Evolutionary conservation across 768 basidiomycete species (phyloP).

Genomic region (Boletales sp.): DNA sequence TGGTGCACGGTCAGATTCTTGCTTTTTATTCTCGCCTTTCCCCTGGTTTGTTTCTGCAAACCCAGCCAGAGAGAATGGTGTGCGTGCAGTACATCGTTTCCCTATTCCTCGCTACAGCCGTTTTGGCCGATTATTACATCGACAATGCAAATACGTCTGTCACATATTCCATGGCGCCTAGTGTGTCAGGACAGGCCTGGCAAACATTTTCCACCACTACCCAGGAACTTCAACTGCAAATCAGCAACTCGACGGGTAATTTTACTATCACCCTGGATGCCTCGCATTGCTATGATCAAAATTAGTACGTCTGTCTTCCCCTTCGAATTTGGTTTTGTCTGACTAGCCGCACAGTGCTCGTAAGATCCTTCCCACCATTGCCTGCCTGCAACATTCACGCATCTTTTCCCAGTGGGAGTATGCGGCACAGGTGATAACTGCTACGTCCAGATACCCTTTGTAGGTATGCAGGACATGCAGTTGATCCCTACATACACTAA

Average conservation of each 20-base stretch:
- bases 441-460: slow-evolving; percentile 18
- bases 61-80: slow-evolving; percentile 2
- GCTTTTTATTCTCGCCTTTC: background rate
- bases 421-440: slow-evolving; percentile 15
- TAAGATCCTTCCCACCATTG: slow-evolving; percentile 3
- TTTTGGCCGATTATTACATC: slow-evolving; percentile 19
- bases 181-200: slow-evolving; percentile 11
- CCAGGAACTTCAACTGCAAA: background rate
- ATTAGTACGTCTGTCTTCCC: slow-evolving; percentile 19
- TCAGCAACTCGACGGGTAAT: slow-evolving; percentile 19
- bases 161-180: slow-evolving; percentile 15
- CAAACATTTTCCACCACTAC: background rate
- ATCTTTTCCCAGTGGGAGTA: slow-evolving; percentile 9
- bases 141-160: slow-evolving; percentile 24
- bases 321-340: background rate
- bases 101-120: slow-evolving; percentile 13
- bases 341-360: slow-evolving; percentile 12
- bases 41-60: background rate
- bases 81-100: background rate
- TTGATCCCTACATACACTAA: background rate
- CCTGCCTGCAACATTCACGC: background rate
- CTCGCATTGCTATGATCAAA: slow-evolving; percentile 20
- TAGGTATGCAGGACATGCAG: slow-evolving; percentile 4
- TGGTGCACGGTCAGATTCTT: background rate
- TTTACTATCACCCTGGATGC: slow-evolving; percentile 14